Evolutionary conservation across 306 rosid species (phyloP), one percentile per base, ranked within the genome.

Genomic region (Sindora glabra): DNA sequence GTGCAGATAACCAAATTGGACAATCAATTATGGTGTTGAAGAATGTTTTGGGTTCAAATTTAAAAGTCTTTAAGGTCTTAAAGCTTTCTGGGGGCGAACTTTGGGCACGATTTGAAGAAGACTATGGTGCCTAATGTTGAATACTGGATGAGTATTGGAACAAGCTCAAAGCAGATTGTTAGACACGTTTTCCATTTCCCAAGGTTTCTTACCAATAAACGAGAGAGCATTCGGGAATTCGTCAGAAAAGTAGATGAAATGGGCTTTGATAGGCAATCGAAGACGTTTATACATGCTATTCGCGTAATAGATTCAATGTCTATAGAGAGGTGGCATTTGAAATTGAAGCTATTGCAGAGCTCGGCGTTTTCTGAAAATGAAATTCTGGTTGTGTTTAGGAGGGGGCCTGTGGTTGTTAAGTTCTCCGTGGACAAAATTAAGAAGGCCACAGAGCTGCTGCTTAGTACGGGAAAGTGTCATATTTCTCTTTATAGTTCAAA

Each of bases 251-350:
- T 51, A 18, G 72, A 57, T 8, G 70, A 59, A 24, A 62, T 72
- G 85, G 74, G 72, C 1, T 63, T 68, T 17, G 57, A 74, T 69
- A 69, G 62, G 44, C 69, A 44, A 33, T 73, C 79, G 10, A 69
- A 32, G 34, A 47, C 41, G 74, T 55, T 56, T 40, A 71, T 77
- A 23, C 15, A 48, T 3, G 79, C 79, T 1, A 49, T 64, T 52
- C 65, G 59, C 51, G 65, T 39, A 21, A 19, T 64, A 45, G 69
- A 67, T 69, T 64, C 76, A 6, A 38, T 73, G 77, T 44, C 51
- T 5, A 8, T 10, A 21, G 70, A 68, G 62, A 73, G 39, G 13
- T 77, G 79, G 76, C 69, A 63, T 11, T 8, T 33, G 33, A 68
- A 77, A 48, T 12, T 64, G 75, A 59, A 77, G 40, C 12, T 62